Evolutionary conservation across 768 basidiomycete species (phyloP).

Genomic region (Psilocybe cyanescens): DNA sequence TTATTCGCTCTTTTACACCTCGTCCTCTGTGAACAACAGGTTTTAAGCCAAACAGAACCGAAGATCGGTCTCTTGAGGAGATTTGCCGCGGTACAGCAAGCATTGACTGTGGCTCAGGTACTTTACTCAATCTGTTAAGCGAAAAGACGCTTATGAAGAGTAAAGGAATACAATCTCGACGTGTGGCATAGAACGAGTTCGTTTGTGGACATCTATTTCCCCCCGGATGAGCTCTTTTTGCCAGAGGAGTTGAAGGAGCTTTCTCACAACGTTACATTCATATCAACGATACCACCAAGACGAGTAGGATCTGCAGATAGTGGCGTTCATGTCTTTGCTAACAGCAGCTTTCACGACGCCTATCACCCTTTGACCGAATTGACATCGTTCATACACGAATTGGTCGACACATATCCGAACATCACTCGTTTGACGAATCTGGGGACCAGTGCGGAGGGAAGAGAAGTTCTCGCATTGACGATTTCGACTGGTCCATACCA

Average conservation of each 20-base stretch:
- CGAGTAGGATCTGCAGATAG: constrained; percentile 24
- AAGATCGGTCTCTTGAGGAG: constrained; percentile 16
- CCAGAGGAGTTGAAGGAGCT: constrained; percentile 25
- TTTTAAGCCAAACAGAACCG: constrained; percentile 6
- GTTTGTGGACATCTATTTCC: constrained; percentile 55
- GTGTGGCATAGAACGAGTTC: constrained; percentile 52
- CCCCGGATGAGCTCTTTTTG: constrained; percentile 23
- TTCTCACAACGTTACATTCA: constrained; percentile 22
- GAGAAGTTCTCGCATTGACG: constrained; percentile 59
- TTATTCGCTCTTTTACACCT: not conserved
- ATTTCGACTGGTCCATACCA: constrained; percentile 39
- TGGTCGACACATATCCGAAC: constrained; percentile 52
- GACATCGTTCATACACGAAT: constrained; percentile 50
- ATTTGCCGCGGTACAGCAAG: constrained; percentile 10
- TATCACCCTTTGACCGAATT: constrained; percentile 67
- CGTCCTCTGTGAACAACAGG: constrained; percentile 10
- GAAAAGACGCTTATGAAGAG: not conserved
- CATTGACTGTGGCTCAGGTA: constrained; percentile 18
- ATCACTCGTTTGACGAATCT: constrained; percentile 47
- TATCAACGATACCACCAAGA: not conserved
- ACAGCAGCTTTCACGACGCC: constrained; percentile 41
- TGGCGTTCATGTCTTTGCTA: constrained; percentile 36
- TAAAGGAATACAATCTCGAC: constrained; percentile 48
- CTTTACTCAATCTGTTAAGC: not conserved
- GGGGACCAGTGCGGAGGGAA: constrained; percentile 61